phyloP scores from a whole-genome alignment of 768 basidiomycete species.

The Xanthoconium purpureum region DNA sequence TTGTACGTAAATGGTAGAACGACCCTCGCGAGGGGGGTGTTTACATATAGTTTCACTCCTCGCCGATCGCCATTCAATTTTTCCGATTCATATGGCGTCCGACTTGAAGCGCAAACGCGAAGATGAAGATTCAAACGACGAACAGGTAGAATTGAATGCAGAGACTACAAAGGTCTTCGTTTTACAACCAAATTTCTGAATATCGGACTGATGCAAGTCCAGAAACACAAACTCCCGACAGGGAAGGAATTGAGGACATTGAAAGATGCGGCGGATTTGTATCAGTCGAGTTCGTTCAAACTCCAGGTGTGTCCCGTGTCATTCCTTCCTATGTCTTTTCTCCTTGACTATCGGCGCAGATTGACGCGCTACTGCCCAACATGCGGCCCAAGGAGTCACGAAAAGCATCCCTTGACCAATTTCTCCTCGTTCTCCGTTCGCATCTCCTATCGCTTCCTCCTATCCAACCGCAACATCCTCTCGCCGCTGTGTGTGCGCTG shows the following conservation, averaged over 20 bases:
- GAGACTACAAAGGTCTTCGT: constrained; percentile 17
- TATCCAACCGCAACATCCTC: constrained; percentile 58
- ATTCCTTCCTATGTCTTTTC: background rate
- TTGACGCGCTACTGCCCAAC: constrained; percentile 77
- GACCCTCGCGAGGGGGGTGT: constrained; percentile 15
- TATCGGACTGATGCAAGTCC: background rate
- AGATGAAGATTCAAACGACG: background rate
- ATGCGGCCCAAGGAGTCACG: constrained; percentile 59
- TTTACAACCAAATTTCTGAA: background rate
- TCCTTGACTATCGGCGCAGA: constrained; percentile 42
- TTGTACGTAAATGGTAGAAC: background rate
- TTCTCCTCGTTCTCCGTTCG: constrained; percentile 65
- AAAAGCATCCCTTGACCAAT: constrained; percentile 59
- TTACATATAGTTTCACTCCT: background rate
- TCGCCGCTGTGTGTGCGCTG: constrained; percentile 57
- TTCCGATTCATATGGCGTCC: constrained; percentile 18
- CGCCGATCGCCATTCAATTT: background rate
- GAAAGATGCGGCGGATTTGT: constrained; percentile 72
- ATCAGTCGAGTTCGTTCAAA: constrained; percentile 78
- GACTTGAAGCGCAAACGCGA: constrained; percentile 30
- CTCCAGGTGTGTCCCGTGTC: constrained; percentile 58
- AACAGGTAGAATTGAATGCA: background rate
- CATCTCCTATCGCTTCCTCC: constrained; percentile 59
- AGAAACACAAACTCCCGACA: constrained; percentile 52
- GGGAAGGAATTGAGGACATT: constrained; percentile 69